Percentiles rank a stretch among this genome's conserved stretches.
These are phyloP conservation scores for Myotisia sp. DNA, from an alignment of 2,329 filamentous ascomycete species.

Conservation along the genomic window DNA sequence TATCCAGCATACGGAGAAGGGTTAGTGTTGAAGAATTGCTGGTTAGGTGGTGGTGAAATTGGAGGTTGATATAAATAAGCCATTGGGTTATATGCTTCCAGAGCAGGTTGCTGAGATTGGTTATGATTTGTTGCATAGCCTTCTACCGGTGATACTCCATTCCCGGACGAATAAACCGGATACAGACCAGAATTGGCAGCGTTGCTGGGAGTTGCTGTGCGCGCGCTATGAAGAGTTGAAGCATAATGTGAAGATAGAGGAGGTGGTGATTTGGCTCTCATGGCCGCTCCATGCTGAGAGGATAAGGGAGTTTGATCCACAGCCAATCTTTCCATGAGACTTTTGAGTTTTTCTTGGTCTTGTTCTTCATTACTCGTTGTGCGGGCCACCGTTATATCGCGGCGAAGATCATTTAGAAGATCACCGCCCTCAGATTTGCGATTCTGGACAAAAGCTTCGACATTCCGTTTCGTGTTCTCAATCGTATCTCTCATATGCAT, in stretches of 20 bases:
- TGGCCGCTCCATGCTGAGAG: slow-evolving; percentile 24
- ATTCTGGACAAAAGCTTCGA: slow-evolving; percentile 94
- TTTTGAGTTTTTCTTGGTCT: slow-evolving; percentile 71
- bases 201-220: not conserved
- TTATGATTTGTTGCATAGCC: slow-evolving; percentile 20
- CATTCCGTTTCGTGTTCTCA: slow-evolving; percentile 83
- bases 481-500: slow-evolving; percentile 90
- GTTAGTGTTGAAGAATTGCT: slow-evolving; percentile 25
- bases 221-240: slow-evolving; percentile 1
- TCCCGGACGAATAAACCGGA: slow-evolving; percentile 4
- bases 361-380: slow-evolving; percentile 53
- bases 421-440: slow-evolving; percentile 80
- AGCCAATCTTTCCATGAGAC: slow-evolving; percentile 90
- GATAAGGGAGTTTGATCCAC: slow-evolving; percentile 48
- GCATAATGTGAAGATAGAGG: not conserved
- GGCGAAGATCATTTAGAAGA: slow-evolving; percentile 75
- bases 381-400: slow-evolving; percentile 52
- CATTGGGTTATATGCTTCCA: slow-evolving; percentile 38
- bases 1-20: slow-evolving; percentile 22
- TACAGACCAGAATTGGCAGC: not conserved
- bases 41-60: slow-evolving; percentile 30
- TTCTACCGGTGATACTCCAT: slow-evolving; percentile 16
- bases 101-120: slow-evolving; percentile 20
- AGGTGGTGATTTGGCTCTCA: slow-evolving; percentile 12
- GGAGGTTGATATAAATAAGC: slow-evolving; percentile 32